Evolutionary conservation across 441 rosid species (phyloP).

Genomic region (Oxalis stricta): DNA sequence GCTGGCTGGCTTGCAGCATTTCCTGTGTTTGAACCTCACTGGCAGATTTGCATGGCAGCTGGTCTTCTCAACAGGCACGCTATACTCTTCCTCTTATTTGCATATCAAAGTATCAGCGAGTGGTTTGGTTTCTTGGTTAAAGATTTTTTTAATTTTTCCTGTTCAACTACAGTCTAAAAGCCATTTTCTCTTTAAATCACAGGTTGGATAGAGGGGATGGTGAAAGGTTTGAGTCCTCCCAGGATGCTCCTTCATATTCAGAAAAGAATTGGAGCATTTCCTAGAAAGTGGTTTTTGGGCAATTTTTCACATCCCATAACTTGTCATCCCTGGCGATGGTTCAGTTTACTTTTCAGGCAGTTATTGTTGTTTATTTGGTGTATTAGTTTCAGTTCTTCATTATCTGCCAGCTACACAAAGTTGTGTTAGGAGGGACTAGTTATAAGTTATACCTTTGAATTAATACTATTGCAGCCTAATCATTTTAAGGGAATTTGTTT

Average conservation of each 20-base stretch:
- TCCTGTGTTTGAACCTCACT: slow-evolving; percentile 96
- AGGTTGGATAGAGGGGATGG: slow-evolving; percentile 99
- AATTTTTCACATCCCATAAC: slow-evolving; percentile 12
- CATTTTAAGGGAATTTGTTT: neutral
- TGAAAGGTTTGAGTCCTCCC: slow-evolving; percentile 77
- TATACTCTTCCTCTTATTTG: slow-evolving; percentile 11
- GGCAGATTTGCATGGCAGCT: slow-evolving; percentile 97
- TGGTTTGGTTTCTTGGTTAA: slow-evolving; percentile 1
- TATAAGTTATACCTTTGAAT: neutral
- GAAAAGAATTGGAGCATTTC: slow-evolving; percentile 95
- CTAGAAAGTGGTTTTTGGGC: slow-evolving; percentile 99
- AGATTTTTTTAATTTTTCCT: neutral
- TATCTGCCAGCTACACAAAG: neutral
- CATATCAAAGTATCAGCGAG: neutral
- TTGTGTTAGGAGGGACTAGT: neutral
- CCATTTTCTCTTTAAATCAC: slow-evolving; percentile 9
- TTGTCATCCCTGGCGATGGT: slow-evolving; percentile 4
- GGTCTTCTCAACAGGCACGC: slow-evolving; percentile 90
- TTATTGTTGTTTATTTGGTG: neutral
- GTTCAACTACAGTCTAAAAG: too few species aligned
- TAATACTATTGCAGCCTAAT: too few species aligned
- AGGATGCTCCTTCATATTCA: slow-evolving; percentile 89
- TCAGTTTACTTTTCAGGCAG: neutral
- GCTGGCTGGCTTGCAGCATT: slow-evolving; percentile 98
- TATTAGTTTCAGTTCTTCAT: neutral